Evolutionary conservation across 2,329 filamentous ascomycete genomes (phyloP), one percentile per base, ranked within the genome.

Genomic region (Nigrospora osmanthi): DNA sequence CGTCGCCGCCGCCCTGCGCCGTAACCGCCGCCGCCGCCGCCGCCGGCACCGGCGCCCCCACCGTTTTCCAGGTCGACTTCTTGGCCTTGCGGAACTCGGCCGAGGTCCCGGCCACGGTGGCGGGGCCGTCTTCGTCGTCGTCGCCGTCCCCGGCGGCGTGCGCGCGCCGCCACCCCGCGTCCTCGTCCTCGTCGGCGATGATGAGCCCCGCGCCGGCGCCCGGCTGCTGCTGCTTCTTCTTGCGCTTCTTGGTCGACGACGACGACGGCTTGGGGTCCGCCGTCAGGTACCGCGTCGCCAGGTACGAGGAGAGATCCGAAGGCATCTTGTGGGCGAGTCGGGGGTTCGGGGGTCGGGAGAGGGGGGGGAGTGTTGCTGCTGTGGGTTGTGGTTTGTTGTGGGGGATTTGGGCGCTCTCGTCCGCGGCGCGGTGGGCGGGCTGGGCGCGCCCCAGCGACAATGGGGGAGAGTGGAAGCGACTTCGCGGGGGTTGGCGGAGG

Each of bases 241-340:
- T 83, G 57, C 77, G 73, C 60, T 83, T 84, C 59, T 83, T 83
- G 40, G 68, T 19, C 13, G 15, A 19, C 23, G 42, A 43, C 32
- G 42, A 38, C 6, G 14, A 56, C 15, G 76, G 72, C 50, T 78
- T 79, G 6, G 71, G 65, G 49, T 80, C 75, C 35, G 76, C 70
- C 45, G 75, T 70, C 41, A 98, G 82, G 63, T 98, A 98, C 64
- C 89, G 93, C 51, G 88, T 85, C 34, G 91, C 90, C 33, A 98
- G 80, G 60, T 97, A 98, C 59, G 83, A 81, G 47, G 89, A 83
- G 52, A 96, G 76, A 54, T 80, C 75, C 49, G 72, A 70, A 37
- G 76, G 67, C 76, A 80, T 80, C n/a, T 46, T 49, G n/a, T n/a
- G 17, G 30, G 36, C 36, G n/a, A 19, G 35, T 23, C 19, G n/a